These are phyloP conservation scores for Aspergillus homomorphus DNA, from an alignment of 495 filamentous ascomycete genomes.

Conservation along the genomic window DNA sequence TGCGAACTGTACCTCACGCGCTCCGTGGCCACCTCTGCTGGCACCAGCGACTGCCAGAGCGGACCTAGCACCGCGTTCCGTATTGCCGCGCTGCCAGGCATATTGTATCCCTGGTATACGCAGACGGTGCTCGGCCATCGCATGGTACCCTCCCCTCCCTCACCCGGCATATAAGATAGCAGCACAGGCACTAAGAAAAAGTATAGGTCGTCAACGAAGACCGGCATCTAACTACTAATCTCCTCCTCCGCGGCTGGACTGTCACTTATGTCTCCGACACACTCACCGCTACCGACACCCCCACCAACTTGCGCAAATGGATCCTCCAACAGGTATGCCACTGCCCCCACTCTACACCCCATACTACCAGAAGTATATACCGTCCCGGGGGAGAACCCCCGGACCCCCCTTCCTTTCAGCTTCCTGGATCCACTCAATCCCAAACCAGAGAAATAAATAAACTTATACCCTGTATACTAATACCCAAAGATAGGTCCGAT, in stretches of 20 bases:
- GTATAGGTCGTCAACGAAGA: slow-evolving; percentile 32
- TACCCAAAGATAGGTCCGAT: slow-evolving; percentile 20
- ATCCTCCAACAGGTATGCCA: slow-evolving; percentile 28
- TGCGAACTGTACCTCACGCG: slow-evolving; percentile 32
- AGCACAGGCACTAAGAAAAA: no score
- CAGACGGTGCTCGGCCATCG: slow-evolving; percentile 30
- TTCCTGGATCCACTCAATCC: not conserved
- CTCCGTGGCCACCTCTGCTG: slow-evolving; percentile 22
- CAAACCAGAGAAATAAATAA: no score
- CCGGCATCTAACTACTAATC: slow-evolving; percentile 33
- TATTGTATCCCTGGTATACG: slow-evolving; percentile 32
- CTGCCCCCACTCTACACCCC: no score
- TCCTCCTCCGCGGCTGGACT: slow-evolving; percentile 33
- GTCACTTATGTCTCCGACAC: slow-evolving; percentile 33
- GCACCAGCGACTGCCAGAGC: slow-evolving; percentile 33
- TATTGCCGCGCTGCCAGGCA: slow-evolving; percentile 25
- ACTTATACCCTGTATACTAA: no score
- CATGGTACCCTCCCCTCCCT: slow-evolving; percentile 15
- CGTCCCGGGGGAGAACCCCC: no score
- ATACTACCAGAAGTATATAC: no score
- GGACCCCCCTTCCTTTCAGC: not conserved
- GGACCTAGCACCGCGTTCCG: slow-evolving; percentile 32
- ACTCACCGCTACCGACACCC: slow-evolving; percentile 32
- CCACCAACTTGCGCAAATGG: slow-evolving; percentile 31
- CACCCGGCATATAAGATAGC: not conserved